phyloP scores from a whole-genome alignment of 2,329 filamentous ascomycete genomes.

The Cladosporium sp. region DNA sequence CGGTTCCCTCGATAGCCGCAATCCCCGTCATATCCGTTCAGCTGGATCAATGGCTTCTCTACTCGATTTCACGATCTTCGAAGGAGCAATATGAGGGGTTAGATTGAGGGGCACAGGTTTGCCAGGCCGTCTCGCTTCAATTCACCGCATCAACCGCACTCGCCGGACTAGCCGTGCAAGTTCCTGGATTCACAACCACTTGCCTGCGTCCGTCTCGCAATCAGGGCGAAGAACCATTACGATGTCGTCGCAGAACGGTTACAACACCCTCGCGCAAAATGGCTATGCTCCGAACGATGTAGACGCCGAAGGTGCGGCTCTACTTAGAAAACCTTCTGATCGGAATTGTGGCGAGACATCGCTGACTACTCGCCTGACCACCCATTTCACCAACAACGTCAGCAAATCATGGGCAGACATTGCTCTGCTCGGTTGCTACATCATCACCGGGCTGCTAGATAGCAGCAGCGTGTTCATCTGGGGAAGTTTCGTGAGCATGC shows the following conservation, averaged over 20 bases:
- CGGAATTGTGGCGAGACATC: not conserved
- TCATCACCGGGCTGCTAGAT: conserved; percentile 66
- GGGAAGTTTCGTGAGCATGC: conserved; percentile 79
- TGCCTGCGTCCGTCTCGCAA: no score
- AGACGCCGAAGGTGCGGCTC: conserved; percentile 1
- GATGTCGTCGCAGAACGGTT: conserved; percentile 2
- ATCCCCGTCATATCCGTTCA: conserved; percentile 4
- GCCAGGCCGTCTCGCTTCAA: no score
- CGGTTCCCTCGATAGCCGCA: conserved; percentile 5
- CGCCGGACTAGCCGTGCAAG: no score
- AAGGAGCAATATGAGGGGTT: no score
- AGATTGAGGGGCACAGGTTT: no score
- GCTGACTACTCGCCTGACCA: not conserved
- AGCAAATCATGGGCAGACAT: conserved; percentile 60
- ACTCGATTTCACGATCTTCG: no score
- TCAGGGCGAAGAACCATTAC: not conserved
- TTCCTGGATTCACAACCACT: no score
- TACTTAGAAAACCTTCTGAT: not conserved
- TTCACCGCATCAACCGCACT: no score
- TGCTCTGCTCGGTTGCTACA: conserved; percentile 64
- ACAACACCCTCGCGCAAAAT: conserved; percentile 6
- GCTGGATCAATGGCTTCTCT: not conserved
- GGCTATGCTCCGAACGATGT: conserved; percentile 4
- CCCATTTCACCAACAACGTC: conserved; percentile 44
- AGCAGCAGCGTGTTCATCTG: conserved; percentile 70